Conservation (phyloP, 257 asterid species). For the Cinchona pubescens region DNA sequence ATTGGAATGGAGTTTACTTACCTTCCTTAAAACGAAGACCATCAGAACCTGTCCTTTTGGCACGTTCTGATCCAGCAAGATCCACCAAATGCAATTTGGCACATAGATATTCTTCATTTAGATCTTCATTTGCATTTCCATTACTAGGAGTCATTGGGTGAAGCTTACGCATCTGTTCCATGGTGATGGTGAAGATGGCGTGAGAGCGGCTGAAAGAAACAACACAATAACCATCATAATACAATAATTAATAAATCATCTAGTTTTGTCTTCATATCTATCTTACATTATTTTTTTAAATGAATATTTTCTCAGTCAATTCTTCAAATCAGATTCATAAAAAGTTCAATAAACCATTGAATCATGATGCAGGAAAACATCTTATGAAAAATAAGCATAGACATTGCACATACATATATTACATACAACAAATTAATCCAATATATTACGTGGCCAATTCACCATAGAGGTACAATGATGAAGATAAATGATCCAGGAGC, state of each 20-base stretch:
- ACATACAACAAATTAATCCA: background rate
- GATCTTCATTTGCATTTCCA: constrained; percentile 53
- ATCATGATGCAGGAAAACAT: background rate
- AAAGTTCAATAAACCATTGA: background rate
- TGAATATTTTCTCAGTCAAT: constrained; percentile 1
- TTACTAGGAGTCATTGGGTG: constrained; percentile 46
- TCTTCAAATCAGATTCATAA: constrained; percentile 5
- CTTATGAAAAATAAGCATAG: background rate
- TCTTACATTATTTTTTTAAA: background rate
- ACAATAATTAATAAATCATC: background rate
- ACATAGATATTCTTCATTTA: constrained; percentile 91
- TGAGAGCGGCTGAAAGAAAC: constrained; percentile 78
- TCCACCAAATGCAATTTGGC: constrained; percentile 98
- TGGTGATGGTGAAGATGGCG: constrained; percentile 96
- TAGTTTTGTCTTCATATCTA: background rate
- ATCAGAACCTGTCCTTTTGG: constrained; percentile 97
- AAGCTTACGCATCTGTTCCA: constrained; percentile 90
- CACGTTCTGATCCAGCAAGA: constrained; percentile 99
- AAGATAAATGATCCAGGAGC: background rate
- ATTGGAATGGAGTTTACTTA: constrained; percentile 14
- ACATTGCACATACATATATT: background rate
- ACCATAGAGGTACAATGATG: background rate
- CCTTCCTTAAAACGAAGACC: constrained; percentile 99
- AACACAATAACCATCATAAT: background rate
- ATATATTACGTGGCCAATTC: background rate